Percentiles rank a stretch among this genome's conserved stretches.
These are phyloP conservation scores for Leccinum disarticulatum DNA, from an alignment of 768 basidiomycete species.

Conservation along the genomic window DNA sequence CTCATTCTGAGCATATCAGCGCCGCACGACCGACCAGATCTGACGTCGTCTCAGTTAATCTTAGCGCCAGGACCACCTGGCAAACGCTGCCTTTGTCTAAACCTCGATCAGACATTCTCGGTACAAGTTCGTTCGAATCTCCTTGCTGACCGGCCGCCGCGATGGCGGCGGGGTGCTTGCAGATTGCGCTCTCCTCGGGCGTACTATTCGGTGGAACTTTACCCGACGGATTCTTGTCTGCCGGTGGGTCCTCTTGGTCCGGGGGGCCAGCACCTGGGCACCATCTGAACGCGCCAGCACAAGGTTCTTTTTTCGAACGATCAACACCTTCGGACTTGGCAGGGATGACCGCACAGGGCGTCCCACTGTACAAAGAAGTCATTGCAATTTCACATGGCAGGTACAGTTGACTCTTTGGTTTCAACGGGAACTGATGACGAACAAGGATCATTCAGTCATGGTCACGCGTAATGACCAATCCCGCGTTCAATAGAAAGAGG, in stretches of 20 bases:
- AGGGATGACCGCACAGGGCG: conserved; percentile 8
- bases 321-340: background rate
- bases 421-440: conserved; percentile 5
- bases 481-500: conserved; percentile 5
- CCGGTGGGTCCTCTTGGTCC: conserved; percentile 8
- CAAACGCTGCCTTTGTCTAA: background rate
- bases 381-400: background rate
- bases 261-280: background rate
- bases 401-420: background rate
- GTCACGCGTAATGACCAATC: conserved; percentile 4
- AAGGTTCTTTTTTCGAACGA: background rate
- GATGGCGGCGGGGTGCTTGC: conserved; percentile 24
- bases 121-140: conserved; percentile 15
- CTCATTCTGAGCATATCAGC: conserved; percentile 1
- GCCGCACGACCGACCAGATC: conserved; percentile 13
- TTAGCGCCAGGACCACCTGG: conserved; percentile 1
- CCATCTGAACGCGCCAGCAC: conserved; percentile 10
- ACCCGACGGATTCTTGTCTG: conserved; percentile 1
- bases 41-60: conserved; percentile 18
- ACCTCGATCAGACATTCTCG: conserved; percentile 6
- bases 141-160: conserved; percentile 22
- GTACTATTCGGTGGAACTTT: conserved; percentile 21
- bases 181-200: conserved; percentile 21
- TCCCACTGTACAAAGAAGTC: conserved; percentile 4
- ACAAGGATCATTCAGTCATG: background rate